phyloP scores from a whole-genome alignment of 768 basidiomycete genomes.

The Leccinum incarnatum region DNA sequence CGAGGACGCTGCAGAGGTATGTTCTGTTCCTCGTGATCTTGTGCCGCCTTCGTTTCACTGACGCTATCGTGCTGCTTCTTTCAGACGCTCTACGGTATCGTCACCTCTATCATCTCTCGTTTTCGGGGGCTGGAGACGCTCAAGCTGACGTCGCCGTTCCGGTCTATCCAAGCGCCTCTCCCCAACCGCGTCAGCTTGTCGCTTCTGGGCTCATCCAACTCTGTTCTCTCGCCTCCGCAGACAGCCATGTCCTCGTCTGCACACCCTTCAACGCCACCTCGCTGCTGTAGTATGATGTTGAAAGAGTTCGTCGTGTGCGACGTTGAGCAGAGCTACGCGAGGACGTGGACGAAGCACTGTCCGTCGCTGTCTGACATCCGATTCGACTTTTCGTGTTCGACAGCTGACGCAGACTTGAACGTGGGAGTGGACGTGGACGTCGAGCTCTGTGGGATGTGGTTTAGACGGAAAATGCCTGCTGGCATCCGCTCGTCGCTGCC shows the following conservation, averaged over 20 bases:
- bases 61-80: neutral
- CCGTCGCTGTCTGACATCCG: slow-evolving; percentile 27
- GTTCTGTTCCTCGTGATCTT: neutral
- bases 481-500: neutral
- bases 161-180: slow-evolving; percentile 21
- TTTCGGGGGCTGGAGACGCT: slow-evolving; percentile 28
- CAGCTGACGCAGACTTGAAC: slow-evolving; percentile 25
- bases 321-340: slow-evolving; percentile 26
- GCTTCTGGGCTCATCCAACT: neutral
- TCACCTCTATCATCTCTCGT: slow-evolving; percentile 32
- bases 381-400: slow-evolving; percentile 30
- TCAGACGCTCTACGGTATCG: slow-evolving; percentile 28
- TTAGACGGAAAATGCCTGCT: slow-evolving; percentile 19
- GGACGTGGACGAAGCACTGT: slow-evolving; percentile 29
- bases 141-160: slow-evolving; percentile 32
- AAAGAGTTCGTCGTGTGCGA: slow-evolving; percentile 31
- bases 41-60: neutral
- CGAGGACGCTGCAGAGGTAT: slow-evolving; percentile 29
- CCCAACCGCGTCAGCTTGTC: slow-evolving; percentile 7
- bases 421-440: slow-evolving; percentile 31
- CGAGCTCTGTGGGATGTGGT: slow-evolving; percentile 33
- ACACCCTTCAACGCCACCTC: neutral
- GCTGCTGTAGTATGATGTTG: neutral
- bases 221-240: slow-evolving; percentile 8
- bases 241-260: neutral